These are phyloP conservation scores for Papilionanthe hybrid DNA, from an alignment of 116 monocot genomes.

Conservation along the genomic window DNA sequence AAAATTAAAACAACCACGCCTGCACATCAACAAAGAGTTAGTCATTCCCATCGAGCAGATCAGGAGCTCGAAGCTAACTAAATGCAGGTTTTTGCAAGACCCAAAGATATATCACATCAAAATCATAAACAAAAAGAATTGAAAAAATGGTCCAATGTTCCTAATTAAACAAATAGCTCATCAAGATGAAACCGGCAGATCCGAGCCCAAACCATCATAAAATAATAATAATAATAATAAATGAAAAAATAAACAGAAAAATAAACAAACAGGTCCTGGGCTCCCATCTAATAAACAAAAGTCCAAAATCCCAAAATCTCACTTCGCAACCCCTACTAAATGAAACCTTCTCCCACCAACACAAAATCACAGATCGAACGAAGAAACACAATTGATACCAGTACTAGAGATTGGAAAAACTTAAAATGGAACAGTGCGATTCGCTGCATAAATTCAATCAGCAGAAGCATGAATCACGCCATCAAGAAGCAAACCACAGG, in stretches of 20 bases:
- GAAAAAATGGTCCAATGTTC: not conserved
- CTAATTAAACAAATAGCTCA: not conserved
- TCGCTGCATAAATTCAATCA: not conserved
- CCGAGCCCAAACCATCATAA: not conserved
- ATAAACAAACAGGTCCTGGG: no score
- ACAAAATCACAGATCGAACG: not conserved
- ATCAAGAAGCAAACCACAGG: not conserved
- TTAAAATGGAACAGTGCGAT: not conserved
- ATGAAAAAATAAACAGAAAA: not conserved
- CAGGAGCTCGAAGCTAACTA: not conserved
- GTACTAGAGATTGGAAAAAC: not conserved
- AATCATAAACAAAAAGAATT: not conserved
- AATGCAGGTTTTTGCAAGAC: not conserved
- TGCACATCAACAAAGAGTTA: conserved; percentile 8
- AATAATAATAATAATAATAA: no score
- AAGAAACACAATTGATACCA: not conserved
- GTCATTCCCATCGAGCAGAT: not conserved
- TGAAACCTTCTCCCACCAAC: not conserved
- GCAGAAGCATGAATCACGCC: not conserved
- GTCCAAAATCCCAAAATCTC: not conserved
- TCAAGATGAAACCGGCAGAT: not conserved
- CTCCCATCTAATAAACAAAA: not conserved
- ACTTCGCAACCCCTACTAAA: not conserved
- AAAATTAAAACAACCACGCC: conserved; percentile 5
- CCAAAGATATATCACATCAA: not conserved